These are phyloP conservation scores for Aspergillus pseudonomiae DNA, from an alignment of 2,329 filamentous ascomycete genomes.

Conservation along the genomic window DNA sequence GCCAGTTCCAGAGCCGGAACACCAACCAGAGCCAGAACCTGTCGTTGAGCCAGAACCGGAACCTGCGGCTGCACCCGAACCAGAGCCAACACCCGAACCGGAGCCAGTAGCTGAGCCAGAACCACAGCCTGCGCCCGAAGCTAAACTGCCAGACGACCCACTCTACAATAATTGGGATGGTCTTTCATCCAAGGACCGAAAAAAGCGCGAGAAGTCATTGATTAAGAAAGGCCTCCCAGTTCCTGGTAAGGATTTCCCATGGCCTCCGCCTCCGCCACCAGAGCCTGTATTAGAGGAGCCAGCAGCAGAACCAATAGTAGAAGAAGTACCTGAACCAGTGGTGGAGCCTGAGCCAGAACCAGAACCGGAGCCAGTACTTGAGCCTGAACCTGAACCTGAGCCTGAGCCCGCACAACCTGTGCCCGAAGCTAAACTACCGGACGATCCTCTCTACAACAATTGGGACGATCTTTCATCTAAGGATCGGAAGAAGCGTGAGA, in stretches of 20 bases:
- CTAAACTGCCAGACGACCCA: slow-evolving; percentile 40
- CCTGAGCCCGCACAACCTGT: slow-evolving; percentile 25
- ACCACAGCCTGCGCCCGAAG: slow-evolving; percentile 25
- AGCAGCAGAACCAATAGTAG: slow-evolving; percentile 13
- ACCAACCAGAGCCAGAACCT: slow-evolving; percentile 36
- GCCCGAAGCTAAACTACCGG: slow-evolving; percentile 31
- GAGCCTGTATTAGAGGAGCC: not conserved
- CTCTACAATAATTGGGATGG: slow-evolving; percentile 38
- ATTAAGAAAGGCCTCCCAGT: slow-evolving; percentile 33
- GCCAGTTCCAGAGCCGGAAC: slow-evolving; percentile 21
- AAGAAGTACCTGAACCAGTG: not conserved
- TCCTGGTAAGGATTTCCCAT: slow-evolving; percentile 33
- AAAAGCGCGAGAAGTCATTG: slow-evolving; percentile 41
- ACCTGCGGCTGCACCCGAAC: slow-evolving; percentile 15
- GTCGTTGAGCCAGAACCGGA: slow-evolving; percentile 21
- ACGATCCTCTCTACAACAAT: slow-evolving; percentile 40
- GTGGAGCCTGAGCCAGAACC: slow-evolving; percentile 22
- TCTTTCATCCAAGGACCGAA: slow-evolving; percentile 38
- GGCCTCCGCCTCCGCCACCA: slow-evolving; percentile 13
- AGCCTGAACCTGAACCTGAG: slow-evolving; percentile 28
- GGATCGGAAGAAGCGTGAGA: slow-evolving; percentile 51
- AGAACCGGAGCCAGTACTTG: slow-evolving; percentile 21
- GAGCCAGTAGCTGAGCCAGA: slow-evolving; percentile 39
- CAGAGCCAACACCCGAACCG: slow-evolving; percentile 26
- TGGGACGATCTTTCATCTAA: slow-evolving; percentile 42